phyloP scores from a whole-genome alignment of 2,329 filamentous ascomycete species.

The Byssochlamys sp. region DNA sequence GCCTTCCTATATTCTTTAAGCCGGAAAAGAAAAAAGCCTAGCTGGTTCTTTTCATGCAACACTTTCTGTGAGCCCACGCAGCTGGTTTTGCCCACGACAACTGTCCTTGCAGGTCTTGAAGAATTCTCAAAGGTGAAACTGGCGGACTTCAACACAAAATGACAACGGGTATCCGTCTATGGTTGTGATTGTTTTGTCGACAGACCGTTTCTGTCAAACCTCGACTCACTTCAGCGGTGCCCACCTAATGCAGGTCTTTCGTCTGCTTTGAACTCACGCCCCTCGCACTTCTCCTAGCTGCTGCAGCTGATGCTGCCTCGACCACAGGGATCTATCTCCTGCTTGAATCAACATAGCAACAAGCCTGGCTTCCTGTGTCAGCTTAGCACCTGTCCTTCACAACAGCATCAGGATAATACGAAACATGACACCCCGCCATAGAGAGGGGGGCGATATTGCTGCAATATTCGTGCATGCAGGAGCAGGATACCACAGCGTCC shows the following conservation, averaged over 20 bases:
- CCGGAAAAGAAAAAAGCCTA: not conserved
- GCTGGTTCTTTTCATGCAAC: not conserved
- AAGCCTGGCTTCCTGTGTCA: not conserved
- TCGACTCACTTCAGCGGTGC: not conserved
- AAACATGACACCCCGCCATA: constrained; percentile 25
- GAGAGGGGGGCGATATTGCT: constrained; percentile 43
- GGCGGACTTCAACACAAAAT: not conserved
- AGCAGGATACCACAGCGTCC: constrained; percentile 80
- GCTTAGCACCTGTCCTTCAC: not conserved
- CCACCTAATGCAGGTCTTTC: not conserved
- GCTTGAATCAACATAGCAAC: not conserved
- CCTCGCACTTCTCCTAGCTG: not conserved
- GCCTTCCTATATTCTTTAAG: not conserved
- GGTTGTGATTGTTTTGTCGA: not conserved
- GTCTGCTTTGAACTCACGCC: not conserved
- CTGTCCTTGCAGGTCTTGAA: not conserved
- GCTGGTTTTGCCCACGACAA: not conserved
- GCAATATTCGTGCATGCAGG: constrained; percentile 94
- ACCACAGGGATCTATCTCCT: not conserved
- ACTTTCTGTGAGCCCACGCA: not conserved
- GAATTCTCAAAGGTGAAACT: not conserved
- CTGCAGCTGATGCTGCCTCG: not conserved
- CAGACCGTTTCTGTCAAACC: not conserved
- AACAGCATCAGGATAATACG: not conserved
- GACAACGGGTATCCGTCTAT: not conserved